Percentiles rank a stretch among this genome's conserved stretches.
Conservation (phyloP, 805 yeast species). For the Candida sanyiensis region DNA sequence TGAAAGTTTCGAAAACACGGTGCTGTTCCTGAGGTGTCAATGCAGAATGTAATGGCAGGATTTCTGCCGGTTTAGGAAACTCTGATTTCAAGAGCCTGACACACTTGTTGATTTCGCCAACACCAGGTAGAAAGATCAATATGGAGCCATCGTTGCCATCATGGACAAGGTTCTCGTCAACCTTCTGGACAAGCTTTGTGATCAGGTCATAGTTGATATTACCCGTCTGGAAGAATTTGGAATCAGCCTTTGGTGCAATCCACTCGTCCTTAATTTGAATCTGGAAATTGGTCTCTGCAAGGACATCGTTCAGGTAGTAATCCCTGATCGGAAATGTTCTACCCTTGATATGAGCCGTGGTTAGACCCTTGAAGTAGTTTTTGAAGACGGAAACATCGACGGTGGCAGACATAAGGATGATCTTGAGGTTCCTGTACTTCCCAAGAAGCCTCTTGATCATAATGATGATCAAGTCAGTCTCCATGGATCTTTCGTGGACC, state of each 20-base stretch:
- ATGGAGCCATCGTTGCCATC: constrained; percentile 62
- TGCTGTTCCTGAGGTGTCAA: constrained; percentile 78
- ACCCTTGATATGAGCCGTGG: constrained; percentile 82
- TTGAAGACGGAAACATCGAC: constrained; percentile 66
- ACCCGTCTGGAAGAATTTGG: constrained; percentile 59
- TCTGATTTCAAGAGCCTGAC: constrained; percentile 33
- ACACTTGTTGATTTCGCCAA: constrained; percentile 74
- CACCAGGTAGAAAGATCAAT: constrained; percentile 84
- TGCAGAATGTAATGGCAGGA: constrained; percentile 85
- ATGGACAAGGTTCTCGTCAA: constrained; percentile 42
- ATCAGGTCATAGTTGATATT: constrained; percentile 72
- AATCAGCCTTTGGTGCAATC: constrained; percentile 55
- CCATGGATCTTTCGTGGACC: constrained; percentile 94
- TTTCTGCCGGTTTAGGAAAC: constrained; percentile 29
- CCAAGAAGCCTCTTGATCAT: constrained; percentile 58
- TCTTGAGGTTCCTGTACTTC: constrained; percentile 45
- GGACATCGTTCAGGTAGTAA: constrained; percentile 60
- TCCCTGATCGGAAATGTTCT: constrained; percentile 90
- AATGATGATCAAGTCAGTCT: constrained; percentile 78
- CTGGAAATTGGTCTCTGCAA: constrained; percentile 52
- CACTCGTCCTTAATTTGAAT: constrained; percentile 38
- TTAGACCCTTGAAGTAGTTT: constrained; percentile 53
- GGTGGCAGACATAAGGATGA: constrained; percentile 92
- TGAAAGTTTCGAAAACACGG: constrained; percentile 57
- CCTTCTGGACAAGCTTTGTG: constrained; percentile 44